Conservation (phyloP, 2,329 filamentous ascomycete species). For the Nothophoma quercina region DNA sequence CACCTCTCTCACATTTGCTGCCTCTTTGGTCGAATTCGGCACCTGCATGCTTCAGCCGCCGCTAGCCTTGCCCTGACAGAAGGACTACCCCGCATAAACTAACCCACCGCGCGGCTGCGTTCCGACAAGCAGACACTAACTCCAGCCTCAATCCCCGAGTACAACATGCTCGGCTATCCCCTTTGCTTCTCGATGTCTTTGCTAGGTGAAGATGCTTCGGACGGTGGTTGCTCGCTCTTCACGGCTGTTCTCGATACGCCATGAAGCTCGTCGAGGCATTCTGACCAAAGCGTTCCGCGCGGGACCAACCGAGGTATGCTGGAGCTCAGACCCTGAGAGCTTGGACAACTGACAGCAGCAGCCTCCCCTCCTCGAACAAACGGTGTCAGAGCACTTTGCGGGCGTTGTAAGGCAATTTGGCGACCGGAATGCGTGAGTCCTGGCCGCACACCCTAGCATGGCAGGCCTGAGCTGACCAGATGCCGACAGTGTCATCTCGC, state of each 20-base stretch:
- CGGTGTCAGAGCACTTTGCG: conserved; percentile 76
- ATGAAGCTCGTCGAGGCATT: conserved; percentile 32
- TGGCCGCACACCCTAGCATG: too few species aligned
- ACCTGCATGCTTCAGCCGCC: not conserved
- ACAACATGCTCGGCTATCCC: conserved; percentile 14
- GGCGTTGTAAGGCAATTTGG: conserved; percentile 69
- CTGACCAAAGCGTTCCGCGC: conserved; percentile 43
- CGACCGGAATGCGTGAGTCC: conserved; percentile 65
- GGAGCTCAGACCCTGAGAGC: conserved; percentile 6
- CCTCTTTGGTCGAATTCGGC: conserved; percentile 1
- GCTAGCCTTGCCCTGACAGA: not conserved
- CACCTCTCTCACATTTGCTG: conserved; percentile 1
- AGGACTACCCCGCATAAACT: conserved; percentile 26
- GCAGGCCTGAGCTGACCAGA: not conserved
- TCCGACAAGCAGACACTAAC: conserved; percentile 11
- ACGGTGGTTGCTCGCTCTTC: conserved; percentile 31
- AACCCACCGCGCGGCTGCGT: conserved; percentile 14
- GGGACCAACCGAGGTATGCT: conserved; percentile 44
- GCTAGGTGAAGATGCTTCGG: conserved; percentile 37
- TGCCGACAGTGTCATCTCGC: conserved; percentile 61
- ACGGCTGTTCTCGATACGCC: conserved; percentile 5
- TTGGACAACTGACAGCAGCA: conserved; percentile 44
- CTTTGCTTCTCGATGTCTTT: conserved; percentile 21
- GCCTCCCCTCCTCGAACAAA: conserved; percentile 72
- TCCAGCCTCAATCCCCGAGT: conserved; percentile 4